Evolutionary conservation across 176 grass and related monocot species (phyloP), one percentile per base, ranked within the genome.

Genomic region (Rhipidocladum racemiflorum): DNA sequence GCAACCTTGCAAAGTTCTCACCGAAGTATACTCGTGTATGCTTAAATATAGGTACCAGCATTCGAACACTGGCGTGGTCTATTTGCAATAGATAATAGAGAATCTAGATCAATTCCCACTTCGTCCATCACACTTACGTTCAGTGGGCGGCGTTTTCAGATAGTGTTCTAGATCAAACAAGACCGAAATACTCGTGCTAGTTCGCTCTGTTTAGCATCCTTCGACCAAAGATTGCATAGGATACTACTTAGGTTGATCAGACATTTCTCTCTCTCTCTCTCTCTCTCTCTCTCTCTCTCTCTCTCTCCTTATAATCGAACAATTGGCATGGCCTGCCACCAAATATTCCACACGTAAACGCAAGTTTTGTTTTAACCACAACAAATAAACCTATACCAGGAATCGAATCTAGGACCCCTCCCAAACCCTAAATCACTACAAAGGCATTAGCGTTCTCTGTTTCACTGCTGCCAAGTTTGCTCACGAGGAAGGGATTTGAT

Each of bases 251-350:
- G 3, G 21, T 49, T 49, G 42, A 48, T 49, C 68, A 18, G 23
- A 28, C 3, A 71, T 7, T 7, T 25, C n/a, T n/a, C n/a, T n/a
- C n/a, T n/a, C n/a, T n/a, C n/a, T n/a, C n/a, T n/a, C n/a, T n/a
- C n/a, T n/a, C n/a, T n/a, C n/a, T n/a, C n/a, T n/a, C n/a, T n/a
- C n/a, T n/a, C n/a, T n/a, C n/a, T n/a, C n/a, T n/a, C n/a, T n/a
- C n/a, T 46, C 49, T 49, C 24, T 71, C 17, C 44, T 50, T 21
- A 32, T 29, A 50, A 21, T 20, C 21, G n/a, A 75, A 28, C 56
- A 32, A 30, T 46, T 28, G 57, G n/a, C 57, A 63, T 77, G 75
- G 32, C 75, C 24, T 32, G 25, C 75, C 57, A 77, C 75, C 75
- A 46, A 46, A 63, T 32, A 28, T 63, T 63, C 9, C 74, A 18